These are phyloP conservation scores for Teunomyces kruisii DNA, from an alignment of 805 yeast genomes.

Conservation along the genomic window DNA sequence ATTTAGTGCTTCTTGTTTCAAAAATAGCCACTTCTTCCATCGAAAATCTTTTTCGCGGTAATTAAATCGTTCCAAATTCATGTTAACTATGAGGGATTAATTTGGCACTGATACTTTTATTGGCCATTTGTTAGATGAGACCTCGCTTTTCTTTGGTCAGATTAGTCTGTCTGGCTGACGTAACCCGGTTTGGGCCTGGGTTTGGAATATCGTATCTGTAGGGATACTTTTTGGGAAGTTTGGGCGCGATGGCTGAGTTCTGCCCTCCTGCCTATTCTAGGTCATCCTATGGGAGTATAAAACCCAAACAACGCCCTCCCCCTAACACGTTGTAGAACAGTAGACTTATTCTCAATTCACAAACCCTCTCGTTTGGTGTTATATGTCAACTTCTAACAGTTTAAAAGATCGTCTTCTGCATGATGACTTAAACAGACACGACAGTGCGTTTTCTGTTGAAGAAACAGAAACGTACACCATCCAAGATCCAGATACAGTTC, in stretches of 20 bases:
- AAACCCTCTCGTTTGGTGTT: neutral
- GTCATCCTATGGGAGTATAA: neutral
- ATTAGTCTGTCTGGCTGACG: no score
- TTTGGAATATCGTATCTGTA: neutral
- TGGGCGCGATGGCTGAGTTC: neutral
- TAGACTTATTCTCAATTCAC: neutral
- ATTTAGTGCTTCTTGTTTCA: neutral
- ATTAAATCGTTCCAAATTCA: neutral
- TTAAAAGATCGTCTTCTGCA: conserved; percentile 8
- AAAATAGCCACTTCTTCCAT: neutral
- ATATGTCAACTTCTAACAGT: conserved; percentile 1
- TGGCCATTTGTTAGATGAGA: neutral
- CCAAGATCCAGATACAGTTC: neutral
- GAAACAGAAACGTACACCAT: conserved; percentile 14
- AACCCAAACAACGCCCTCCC: neutral
- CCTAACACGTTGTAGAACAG: no score
- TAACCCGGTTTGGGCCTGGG: neutral
- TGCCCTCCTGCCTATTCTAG: no score
- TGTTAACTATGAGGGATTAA: conserved; percentile 5
- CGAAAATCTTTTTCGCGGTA: neutral
- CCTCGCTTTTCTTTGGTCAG: no score
- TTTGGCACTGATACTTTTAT: neutral
- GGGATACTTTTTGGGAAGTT: neutral
- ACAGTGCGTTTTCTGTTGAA: conserved; percentile 17
- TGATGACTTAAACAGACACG: conserved; percentile 10